Evolutionary conservation across 78 protist genomes (phyloP).

Genomic region (Protostelium mycophagum): DNA sequence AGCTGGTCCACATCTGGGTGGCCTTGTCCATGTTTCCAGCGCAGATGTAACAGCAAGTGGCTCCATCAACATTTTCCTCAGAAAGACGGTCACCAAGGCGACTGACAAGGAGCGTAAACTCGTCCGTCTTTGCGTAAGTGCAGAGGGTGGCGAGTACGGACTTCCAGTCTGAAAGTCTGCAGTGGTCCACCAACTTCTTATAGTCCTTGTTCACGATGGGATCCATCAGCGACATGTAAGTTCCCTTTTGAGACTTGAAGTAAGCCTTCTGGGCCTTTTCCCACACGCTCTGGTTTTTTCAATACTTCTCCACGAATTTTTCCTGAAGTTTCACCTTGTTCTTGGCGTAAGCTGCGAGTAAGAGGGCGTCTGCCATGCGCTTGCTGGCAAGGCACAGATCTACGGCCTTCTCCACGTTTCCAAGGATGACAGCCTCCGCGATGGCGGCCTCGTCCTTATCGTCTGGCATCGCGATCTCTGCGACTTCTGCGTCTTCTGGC

Average conservation of each 20-base stretch:
- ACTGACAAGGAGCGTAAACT: constrained; percentile 42
- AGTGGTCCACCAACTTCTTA: constrained; percentile 20
- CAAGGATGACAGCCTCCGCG: constrained; percentile 47
- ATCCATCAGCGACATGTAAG: constrained; percentile 29
- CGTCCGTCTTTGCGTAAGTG: constrained; percentile 63
- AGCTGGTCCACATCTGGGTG: constrained; percentile 52
- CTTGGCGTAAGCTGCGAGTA: constrained; percentile 57
- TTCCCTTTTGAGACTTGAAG: constrained; percentile 13
- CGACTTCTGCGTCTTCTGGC: not conserved
- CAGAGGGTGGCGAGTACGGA: constrained; percentile 56
- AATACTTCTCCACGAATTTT: not conserved
- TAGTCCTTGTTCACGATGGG: constrained; percentile 59
- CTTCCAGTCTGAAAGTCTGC: constrained; percentile 45
- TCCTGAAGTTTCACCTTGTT: constrained; percentile 3
- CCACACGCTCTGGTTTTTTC: constrained; percentile 40
- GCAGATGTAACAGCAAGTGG: constrained; percentile 75
- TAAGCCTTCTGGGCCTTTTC: constrained; percentile 39
- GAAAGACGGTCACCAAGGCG: constrained; percentile 52
- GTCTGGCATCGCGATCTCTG: constrained; percentile 28
- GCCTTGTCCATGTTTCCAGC: constrained; percentile 70
- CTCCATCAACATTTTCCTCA: constrained; percentile 34
- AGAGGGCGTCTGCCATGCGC: constrained; percentile 72
- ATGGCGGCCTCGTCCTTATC: constrained; percentile 48
- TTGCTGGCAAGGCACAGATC: constrained; percentile 57
- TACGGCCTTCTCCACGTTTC: constrained; percentile 63